A percentile compares a stretch with the other conserved stretches of the same genome.
Conservation (phyloP, 257 asterid genomes). For the Echites panduratus region DNA sequence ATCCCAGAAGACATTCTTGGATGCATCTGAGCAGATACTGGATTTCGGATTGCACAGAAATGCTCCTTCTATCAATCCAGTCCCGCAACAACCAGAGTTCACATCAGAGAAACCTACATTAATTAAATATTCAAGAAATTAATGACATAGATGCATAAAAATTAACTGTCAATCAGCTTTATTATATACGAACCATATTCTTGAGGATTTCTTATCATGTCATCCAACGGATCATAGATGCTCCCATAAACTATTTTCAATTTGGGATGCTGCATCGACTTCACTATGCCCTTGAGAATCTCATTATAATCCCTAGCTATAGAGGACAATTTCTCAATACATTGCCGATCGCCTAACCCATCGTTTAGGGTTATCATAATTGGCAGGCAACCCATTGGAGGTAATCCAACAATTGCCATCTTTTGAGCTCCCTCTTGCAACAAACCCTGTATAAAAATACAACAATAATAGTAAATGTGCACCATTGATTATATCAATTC, state of each 20-base stretch:
- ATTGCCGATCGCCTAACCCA: conserved; percentile 32
- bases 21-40: conserved; percentile 35
- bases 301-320: conserved; percentile 51
- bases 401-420: conserved; percentile 49
- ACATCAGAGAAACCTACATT: conserved; percentile 43
- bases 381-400: conserved; percentile 81
- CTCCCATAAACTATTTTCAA: conserved; percentile 32
- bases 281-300: conserved; percentile 29
- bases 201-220: conserved; percentile 41
- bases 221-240: conserved; percentile 36
- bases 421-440: conserved; percentile 43
- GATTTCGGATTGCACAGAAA: conserved; percentile 42
- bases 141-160: background rate
- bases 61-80: conserved; percentile 40
- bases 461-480: too few species aligned
- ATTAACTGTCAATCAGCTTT: too few species aligned
- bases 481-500: too few species aligned
- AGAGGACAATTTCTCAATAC: conserved; percentile 35
- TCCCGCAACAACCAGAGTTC: conserved; percentile 63
- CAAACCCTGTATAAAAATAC: conserved; percentile 48
- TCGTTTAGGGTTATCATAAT: conserved; percentile 36
- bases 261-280: conserved; percentile 15
- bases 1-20: conserved; percentile 60
- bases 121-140: background rate
- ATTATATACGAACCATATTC: conserved; percentile 45